These are phyloP conservation scores for Apiotrichum porosum DNA, from an alignment of 1,284 basidiomycete species.

Conservation along the genomic window DNA sequence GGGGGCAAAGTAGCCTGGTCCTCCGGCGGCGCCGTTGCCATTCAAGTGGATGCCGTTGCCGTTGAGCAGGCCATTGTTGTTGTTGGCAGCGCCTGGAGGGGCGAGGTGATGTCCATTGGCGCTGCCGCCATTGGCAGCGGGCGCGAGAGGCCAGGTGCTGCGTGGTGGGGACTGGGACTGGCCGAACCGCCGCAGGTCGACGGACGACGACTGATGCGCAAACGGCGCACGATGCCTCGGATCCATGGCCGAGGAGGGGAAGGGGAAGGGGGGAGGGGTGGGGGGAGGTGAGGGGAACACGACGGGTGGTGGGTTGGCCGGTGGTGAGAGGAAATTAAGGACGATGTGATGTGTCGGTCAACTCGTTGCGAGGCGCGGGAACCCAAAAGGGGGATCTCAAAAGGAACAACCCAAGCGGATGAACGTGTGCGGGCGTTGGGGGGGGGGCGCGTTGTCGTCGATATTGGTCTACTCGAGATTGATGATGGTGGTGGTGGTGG, in stretches of 20 bases:
- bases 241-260: slow-evolving; percentile 11
- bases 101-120: too few relatives aligned
- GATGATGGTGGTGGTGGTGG: too few relatives aligned
- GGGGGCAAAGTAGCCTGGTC: slow-evolving; percentile 11
- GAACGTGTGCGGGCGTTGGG: too few relatives aligned
- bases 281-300: not conserved
- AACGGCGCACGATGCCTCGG: slow-evolving; percentile 42
- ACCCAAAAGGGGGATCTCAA: too few relatives aligned
- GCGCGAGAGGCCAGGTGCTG: not conserved
- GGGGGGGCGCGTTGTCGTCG: too few relatives aligned
- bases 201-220: slow-evolving; percentile 26
- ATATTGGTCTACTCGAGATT: too few relatives aligned
- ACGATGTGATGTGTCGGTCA: too few relatives aligned
- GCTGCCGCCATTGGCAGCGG: not conserved
- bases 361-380: too few relatives aligned
- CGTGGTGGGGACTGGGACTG: not conserved
- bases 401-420: too few relatives aligned
- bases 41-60: not conserved
- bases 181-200: slow-evolving; percentile 7
- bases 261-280: not conserved
- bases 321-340: too few relatives aligned
- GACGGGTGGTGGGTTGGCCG: too few relatives aligned
- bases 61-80: not conserved
- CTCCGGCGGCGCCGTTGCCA: not conserved
- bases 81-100: not conserved